These are phyloP conservation scores for Pseudogymnoascus sp. DNA, from an alignment of 2,329 filamentous ascomycete genomes.

Conservation along the genomic window DNA sequence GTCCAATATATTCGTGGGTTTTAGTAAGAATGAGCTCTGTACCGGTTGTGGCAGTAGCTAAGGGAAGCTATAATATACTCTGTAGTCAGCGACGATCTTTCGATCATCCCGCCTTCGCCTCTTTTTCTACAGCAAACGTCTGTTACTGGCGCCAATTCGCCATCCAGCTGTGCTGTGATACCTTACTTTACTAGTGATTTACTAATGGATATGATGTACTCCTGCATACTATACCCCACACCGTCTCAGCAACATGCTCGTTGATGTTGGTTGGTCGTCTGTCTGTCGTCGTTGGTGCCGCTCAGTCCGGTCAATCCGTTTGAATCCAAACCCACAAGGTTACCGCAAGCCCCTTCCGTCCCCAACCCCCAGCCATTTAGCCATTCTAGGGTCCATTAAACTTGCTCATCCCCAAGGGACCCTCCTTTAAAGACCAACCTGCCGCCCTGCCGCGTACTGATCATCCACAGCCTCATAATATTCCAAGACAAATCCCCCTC, in stretches of 20 bases:
- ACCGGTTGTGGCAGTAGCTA: neutral
- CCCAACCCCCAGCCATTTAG: neutral
- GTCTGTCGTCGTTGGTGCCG: neutral
- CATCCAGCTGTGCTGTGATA: neutral
- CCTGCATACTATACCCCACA: neutral
- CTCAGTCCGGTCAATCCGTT: neutral
- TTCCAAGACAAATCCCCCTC: neutral
- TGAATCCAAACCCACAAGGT: neutral
- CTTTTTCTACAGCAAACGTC: too few species aligned
- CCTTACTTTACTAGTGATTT: neutral
- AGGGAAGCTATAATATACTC: neutral
- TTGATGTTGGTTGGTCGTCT: neutral
- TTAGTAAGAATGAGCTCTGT: neutral
- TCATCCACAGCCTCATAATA: neutral
- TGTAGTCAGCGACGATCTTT: neutral
- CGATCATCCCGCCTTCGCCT: neutral
- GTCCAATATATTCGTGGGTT: neutral
- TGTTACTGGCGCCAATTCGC: neutral
- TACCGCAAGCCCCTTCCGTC: neutral
- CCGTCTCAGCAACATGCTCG: neutral
- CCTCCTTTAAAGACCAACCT: neutral
- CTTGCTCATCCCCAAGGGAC: neutral
- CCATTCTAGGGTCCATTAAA: neutral
- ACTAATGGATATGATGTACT: neutral
- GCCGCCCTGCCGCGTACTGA: neutral